Base-by-base conservation (phyloP, 345 rosid genomes). In the Euphorbia lathyris region DNA sequence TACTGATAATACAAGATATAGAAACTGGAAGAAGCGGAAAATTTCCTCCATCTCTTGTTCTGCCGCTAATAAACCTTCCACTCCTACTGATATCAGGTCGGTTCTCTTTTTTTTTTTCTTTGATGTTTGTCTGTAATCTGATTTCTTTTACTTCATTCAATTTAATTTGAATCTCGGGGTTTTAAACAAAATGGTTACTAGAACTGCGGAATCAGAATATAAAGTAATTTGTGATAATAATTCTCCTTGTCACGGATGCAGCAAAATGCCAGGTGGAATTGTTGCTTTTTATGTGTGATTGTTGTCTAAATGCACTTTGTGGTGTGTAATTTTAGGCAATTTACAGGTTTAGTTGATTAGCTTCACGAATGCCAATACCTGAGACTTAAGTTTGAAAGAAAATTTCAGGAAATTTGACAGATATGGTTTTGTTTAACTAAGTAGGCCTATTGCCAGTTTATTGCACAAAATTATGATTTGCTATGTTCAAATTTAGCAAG, bases 31-130 rank as follows among this genome's bases (percentile, higher is more conserved):
- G 22, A 75, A 34, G 43, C 78, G 17, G n/a, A 57, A 58, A 0
- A 11, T 20, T 51, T 52, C 80, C 58, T 68, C 52, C 34, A 69
- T 74, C 43, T 66, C 78, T 26, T 87, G 91, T 74, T 87, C 81
- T 47, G 89, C 92, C 27, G 69, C 88, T 13, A 81, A 88, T 61
- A 83, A 84, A 63, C 84, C 93, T 11, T 81, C 86, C 57, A 53
- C 86, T 25, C 73, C 87, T 26, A 67, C 88, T 58, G 91, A 91
- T 56, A 77, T 83, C 72, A 91, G 93, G 97, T 84, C 59, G 34
- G 76, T 76, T 38, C 43, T 72, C 65, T 63, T 62, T 34, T 63
- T 45, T 57, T 59, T n/a, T 62, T 30, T 22, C 43, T 2, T 32
- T n/a, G n/a, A n/a, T n/a, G 11, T 40, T 13, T 26, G 11, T 32